Percentiles rank a stretch among this genome's conserved stretches.
These are phyloP conservation scores for Sphenostylis stenocarpa DNA, from an alignment of 306 rosid species.

Conservation along the genomic window DNA sequence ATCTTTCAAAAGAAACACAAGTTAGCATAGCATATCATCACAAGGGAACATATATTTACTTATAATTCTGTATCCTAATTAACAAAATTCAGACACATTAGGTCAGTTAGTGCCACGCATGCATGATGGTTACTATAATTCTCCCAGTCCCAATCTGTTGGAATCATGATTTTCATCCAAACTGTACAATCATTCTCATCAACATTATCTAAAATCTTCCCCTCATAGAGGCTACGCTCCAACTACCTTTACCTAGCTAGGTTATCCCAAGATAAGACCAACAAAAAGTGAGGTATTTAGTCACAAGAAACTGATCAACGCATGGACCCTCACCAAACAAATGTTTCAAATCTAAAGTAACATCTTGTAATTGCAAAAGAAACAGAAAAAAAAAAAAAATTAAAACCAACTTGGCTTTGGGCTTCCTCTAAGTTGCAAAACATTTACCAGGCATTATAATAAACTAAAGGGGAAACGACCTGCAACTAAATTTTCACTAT, in stretches of 20 bases:
- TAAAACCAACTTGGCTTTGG: background rate
- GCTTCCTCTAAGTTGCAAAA: conserved; percentile 9
- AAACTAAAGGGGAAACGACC: conserved; percentile 33
- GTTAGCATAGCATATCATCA: conserved; percentile 37
- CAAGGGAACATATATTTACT: background rate
- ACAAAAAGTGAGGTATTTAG: background rate
- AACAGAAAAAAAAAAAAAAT: background rate
- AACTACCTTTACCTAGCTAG: conserved; percentile 5
- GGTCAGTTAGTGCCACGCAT: background rate
- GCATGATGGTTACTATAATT: background rate
- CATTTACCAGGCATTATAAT: conserved; percentile 1
- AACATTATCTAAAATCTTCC: background rate
- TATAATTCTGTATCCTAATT: conserved; percentile 1
- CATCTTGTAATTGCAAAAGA: conserved; percentile 1
- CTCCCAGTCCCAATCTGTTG: background rate
- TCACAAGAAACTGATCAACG: background rate
- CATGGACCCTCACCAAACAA: background rate
- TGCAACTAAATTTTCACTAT: conserved; percentile 35
- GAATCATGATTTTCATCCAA: conserved; percentile 8
- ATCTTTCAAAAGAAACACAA: conserved; percentile 56
- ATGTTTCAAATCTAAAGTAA: conserved; percentile 9
- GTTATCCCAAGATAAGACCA: background rate
- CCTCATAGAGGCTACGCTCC: background rate
- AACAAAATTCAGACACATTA: conserved; percentile 26
- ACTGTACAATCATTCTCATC: conserved; percentile 4